These are phyloP conservation scores for Globisporangium canariense DNA, from an alignment of 352 stramenopile species.

Conservation along the genomic window DNA sequence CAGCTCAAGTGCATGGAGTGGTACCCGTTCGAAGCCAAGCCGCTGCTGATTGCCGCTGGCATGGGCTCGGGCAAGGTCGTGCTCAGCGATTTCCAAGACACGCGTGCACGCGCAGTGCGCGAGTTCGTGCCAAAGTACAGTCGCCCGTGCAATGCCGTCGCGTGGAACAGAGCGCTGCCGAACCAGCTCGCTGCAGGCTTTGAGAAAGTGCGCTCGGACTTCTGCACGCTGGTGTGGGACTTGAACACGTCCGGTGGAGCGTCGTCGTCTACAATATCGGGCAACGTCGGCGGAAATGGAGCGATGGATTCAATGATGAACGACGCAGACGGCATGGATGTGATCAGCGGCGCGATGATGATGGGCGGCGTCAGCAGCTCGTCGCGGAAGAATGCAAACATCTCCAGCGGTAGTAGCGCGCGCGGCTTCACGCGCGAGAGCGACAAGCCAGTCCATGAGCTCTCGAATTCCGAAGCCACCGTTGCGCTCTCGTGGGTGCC, in stretches of 20 bases:
- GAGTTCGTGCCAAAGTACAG: slow-evolving; percentile 83
- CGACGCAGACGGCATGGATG: slow-evolving; percentile 24
- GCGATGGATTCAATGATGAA: slow-evolving; percentile 29
- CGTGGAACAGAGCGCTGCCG: slow-evolving; percentile 75
- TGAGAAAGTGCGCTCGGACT: slow-evolving; percentile 86
- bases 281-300: slow-evolving; percentile 19
- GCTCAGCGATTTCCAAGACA: slow-evolving; percentile 78
- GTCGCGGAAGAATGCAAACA: slow-evolving; percentile 17
- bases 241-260: slow-evolving; percentile 43
- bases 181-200: slow-evolving; percentile 80
- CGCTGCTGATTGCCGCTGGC: slow-evolving; percentile 70
- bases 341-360: slow-evolving; percentile 19
- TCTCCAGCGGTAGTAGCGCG: slow-evolving; percentile 10
- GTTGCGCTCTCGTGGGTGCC: slow-evolving; percentile 82
- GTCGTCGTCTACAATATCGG: slow-evolving; percentile 14
- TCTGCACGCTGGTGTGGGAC: slow-evolving; percentile 84
- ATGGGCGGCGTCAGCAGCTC: slow-evolving; percentile 7
- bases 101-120: slow-evolving; percentile 52
- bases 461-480: slow-evolving; percentile 83
- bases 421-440: slow-evolving; percentile 28
- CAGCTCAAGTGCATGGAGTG: slow-evolving; percentile 86
- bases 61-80: slow-evolving; percentile 78
- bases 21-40: slow-evolving; percentile 73
- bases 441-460: slow-evolving; percentile 69
- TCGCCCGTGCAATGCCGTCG: slow-evolving; percentile 78